A percentile compares a stretch with the other conserved stretches of the same genome.
These are phyloP conservation scores for Sarocladium brachiariae DNA, from an alignment of 2,329 filamentous ascomycete genomes.

Conservation along the genomic window DNA sequence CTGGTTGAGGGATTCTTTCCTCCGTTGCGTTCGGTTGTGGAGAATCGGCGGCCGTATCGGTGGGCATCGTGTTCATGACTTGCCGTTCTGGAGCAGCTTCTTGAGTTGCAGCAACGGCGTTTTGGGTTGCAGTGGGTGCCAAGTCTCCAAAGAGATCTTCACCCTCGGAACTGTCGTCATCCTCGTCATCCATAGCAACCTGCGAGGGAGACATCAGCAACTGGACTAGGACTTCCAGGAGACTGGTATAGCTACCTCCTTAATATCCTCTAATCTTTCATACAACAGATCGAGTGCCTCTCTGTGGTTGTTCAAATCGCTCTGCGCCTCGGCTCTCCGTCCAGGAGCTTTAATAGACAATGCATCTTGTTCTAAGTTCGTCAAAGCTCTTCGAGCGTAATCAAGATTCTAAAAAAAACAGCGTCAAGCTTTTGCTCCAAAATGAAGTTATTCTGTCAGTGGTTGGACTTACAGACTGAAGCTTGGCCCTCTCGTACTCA, in stretches of 20 bases:
- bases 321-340: slow-evolving; percentile 54
- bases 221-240: background rate
- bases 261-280: slow-evolving; percentile 60
- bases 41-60: background rate
- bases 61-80: slow-evolving; percentile 9
- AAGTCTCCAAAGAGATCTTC: slow-evolving; percentile 52
- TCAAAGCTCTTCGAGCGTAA: slow-evolving; percentile 61
- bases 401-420: slow-evolving; percentile 72
- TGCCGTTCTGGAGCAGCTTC: slow-evolving; percentile 16
- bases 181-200: slow-evolving; percentile 28
- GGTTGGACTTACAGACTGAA: slow-evolving; percentile 32
- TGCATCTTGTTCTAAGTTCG: slow-evolving; percentile 64
- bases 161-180: slow-evolving; percentile 41
- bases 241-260: slow-evolving; percentile 39
- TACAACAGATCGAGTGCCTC: slow-evolving; percentile 59
- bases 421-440: no score
- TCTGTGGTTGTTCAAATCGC: slow-evolving; percentile 57
- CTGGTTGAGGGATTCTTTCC: background rate
- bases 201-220: slow-evolving; percentile 11
- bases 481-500: slow-evolving; percentile 53
- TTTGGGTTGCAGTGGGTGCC: slow-evolving; percentile 46
- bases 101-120: slow-evolving; percentile 45
- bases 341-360: slow-evolving; percentile 49
- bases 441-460: background rate
- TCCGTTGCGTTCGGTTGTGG: background rate